A percentile compares a stretch with the other conserved stretches of the same genome.
These are phyloP conservation scores for Erodium chrysanthum DNA, from an alignment of 441 rosid genomes.

Conservation along the genomic window DNA sequence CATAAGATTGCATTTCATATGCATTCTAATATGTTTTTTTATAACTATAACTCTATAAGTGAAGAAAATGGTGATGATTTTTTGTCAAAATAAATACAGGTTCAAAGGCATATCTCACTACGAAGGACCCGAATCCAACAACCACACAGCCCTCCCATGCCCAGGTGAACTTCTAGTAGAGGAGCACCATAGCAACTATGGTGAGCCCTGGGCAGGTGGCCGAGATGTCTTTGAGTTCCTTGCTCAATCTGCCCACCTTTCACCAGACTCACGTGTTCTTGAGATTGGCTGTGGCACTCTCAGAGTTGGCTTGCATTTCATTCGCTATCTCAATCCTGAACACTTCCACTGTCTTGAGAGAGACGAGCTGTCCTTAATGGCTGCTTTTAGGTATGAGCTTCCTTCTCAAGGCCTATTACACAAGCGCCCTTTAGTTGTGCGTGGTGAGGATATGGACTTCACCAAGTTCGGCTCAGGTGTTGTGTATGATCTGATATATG, in stretches of 20 bases:
- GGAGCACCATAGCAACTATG: constrained; percentile 93
- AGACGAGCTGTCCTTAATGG: constrained; percentile 90
- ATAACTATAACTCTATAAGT: background rate
- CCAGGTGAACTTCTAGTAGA: constrained; percentile 93
- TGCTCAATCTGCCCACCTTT: constrained; percentile 47
- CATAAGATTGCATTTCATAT: background rate
- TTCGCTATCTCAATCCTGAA: constrained; percentile 48
- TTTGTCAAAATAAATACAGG: constrained; percentile 28
- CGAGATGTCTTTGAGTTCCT: constrained; percentile 87
- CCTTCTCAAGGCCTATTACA: constrained; percentile 83
- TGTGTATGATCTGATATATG: constrained; percentile 68
- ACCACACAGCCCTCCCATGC: constrained; percentile 76
- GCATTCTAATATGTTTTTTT: background rate
- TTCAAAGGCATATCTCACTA: constrained; percentile 91
- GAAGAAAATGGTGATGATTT: background rate
- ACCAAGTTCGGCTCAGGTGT: constrained; percentile 50
- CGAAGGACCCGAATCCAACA: constrained; percentile 54
- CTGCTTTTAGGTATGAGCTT: constrained; percentile 77
- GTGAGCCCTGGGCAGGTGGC: constrained; percentile 98
- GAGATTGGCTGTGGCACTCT: constrained; percentile 94
- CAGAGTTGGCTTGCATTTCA: constrained; percentile 90
- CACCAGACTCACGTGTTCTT: constrained; percentile 55
- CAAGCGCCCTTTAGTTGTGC: constrained; percentile 69
- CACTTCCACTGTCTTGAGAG: constrained; percentile 79
- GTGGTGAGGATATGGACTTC: constrained; percentile 88